Evolutionary conservation across 768 basidiomycete genomes (phyloP), one percentile per base, ranked within the genome.

Genomic region (Thelephora ganbajun): DNA sequence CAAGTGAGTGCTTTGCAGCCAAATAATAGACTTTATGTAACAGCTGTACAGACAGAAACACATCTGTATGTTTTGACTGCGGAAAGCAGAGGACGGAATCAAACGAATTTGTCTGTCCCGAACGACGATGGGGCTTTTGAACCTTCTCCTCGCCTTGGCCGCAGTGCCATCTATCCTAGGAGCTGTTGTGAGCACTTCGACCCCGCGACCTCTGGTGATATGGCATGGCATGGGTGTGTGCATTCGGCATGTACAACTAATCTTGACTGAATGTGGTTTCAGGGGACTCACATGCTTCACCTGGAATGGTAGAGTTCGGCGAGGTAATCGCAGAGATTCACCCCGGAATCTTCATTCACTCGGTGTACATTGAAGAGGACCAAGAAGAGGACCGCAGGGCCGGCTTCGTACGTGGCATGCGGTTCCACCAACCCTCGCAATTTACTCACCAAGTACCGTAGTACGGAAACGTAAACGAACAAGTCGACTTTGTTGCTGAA

Each of bases 381-480:
- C 50, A 66, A 36, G 73, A 79, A 36, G 70, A 70, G 35, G 88
- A 90, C 54, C 66, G 73, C 55, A 71, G 70, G 43, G 86, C 87
- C 14, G 76, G 74, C 46, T 87, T 80, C 54, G 87, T 88, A 60
- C 57, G 84, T 74, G 16, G 7, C 35, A n/a, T 5, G n/a, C 33
- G 26, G 7, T n/a, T n/a, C n/a, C n/a, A n/a, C n/a, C n/a, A n/a
- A n/a, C n/a, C n/a, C n/a, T 30, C 23, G n/a, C 39, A n/a, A 30
- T 20, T 23, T 35, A 34, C 48, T 48, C 41, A n/a, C n/a, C 9
- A n/a, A 14, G 4, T 14, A 18, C 5, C 2, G 14, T 54, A 90
- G 89, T 90, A 80, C 54, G 89, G 89, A 39, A 79, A 85, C 50
- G 72, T 87, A 35, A 71, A 86, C 48, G 69, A 76, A 5, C 89